Evolutionary conservation across 2,329 filamentous ascomycete species (phyloP).

Genomic region (Ramularia endophylla): DNA sequence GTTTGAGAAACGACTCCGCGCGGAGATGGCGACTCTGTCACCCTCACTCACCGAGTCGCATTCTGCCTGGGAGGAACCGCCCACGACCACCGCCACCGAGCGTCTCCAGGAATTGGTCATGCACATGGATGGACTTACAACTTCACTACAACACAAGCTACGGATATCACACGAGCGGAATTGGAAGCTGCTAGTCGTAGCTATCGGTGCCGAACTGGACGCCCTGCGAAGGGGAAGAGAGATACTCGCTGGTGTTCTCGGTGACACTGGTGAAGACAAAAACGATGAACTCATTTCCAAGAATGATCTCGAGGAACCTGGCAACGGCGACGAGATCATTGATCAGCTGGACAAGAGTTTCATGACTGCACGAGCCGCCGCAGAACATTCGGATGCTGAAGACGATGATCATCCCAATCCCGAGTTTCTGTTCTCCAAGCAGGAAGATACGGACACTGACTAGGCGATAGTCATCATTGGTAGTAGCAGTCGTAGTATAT

Average conservation of each 20-base stretch:
- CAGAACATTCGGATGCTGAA: conserved; percentile 23
- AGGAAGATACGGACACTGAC: conserved; percentile 28
- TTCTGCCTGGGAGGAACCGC: conserved; percentile 26
- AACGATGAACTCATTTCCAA: conserved; percentile 8
- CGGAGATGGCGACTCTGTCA: conserved; percentile 42
- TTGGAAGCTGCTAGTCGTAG: conserved; percentile 71
- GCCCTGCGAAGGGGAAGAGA: conserved; percentile 57
- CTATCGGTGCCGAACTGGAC: conserved; percentile 67
- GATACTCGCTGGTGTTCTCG: conserved; percentile 45
- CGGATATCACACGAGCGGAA: conserved; percentile 53
- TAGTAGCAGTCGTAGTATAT: too few relatives aligned
- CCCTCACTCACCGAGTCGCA: conserved; percentile 18
- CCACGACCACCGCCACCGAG: conserved; percentile 15
- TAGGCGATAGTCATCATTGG: conserved; percentile 4
- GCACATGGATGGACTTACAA: conserved; percentile 53
- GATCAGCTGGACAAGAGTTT: conserved; percentile 30
- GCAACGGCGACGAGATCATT: conserved; percentile 24
- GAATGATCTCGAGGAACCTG: conserved; percentile 5
- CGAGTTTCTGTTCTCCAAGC: conserved; percentile 44
- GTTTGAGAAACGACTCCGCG: conserved; percentile 61
- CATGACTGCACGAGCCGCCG: conserved; percentile 22
- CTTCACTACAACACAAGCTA: conserved; percentile 50
- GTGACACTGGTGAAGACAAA: conserved; percentile 6
- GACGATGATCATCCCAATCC: conserved; percentile 44
- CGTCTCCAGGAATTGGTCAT: conserved; percentile 37